These are phyloP conservation scores for Maudiozyma serrabonitensis DNA, from an alignment of 805 yeast species.

Conservation along the genomic window DNA sequence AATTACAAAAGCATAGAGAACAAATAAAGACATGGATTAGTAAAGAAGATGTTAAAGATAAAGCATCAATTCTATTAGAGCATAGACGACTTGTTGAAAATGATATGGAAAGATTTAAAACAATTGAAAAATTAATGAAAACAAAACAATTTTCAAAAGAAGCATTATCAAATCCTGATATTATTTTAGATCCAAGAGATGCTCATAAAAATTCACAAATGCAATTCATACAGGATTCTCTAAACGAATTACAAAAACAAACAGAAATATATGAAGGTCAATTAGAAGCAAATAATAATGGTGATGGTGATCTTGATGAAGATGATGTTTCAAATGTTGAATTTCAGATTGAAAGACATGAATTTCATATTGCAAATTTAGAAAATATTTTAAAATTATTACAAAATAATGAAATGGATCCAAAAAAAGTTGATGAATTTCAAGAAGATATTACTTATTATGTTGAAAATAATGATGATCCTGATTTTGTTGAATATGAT, in stretches of 20 bases:
- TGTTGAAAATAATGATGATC: slow-evolving; percentile 88
- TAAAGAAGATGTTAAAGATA: slow-evolving; percentile 85
- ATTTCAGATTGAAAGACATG: slow-evolving; percentile 56
- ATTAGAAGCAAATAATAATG: slow-evolving; percentile 61
- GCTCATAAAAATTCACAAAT: slow-evolving; percentile 66
- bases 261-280: slow-evolving; percentile 66
- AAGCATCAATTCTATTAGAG: slow-evolving; percentile 62
- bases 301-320: slow-evolving; percentile 10
- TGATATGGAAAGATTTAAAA: slow-evolving; percentile 94
- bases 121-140: slow-evolving; percentile 85
- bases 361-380: slow-evolving; percentile 65
- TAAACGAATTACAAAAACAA: slow-evolving; percentile 77
- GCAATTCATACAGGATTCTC: slow-evolving; percentile 55
- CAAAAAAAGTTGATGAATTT: slow-evolving; percentile 64
- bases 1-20: slow-evolving; percentile 85
- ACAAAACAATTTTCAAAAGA: slow-evolving; percentile 91
- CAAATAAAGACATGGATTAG: slow-evolving; percentile 93
- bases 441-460: slow-evolving; percentile 88
- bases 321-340: neutral
- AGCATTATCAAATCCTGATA: slow-evolving; percentile 65
- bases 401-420: slow-evolving; percentile 71
- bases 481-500: slow-evolving; percentile 88
- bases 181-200: slow-evolving; percentile 64
- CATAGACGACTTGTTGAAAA: slow-evolving; percentile 58
- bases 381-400: slow-evolving; percentile 69